Percentiles rank a stretch among this genome's conserved stretches.
Conservation (phyloP, 352 stramenopile species). For the Pythium rhizo-oryzae region DNA sequence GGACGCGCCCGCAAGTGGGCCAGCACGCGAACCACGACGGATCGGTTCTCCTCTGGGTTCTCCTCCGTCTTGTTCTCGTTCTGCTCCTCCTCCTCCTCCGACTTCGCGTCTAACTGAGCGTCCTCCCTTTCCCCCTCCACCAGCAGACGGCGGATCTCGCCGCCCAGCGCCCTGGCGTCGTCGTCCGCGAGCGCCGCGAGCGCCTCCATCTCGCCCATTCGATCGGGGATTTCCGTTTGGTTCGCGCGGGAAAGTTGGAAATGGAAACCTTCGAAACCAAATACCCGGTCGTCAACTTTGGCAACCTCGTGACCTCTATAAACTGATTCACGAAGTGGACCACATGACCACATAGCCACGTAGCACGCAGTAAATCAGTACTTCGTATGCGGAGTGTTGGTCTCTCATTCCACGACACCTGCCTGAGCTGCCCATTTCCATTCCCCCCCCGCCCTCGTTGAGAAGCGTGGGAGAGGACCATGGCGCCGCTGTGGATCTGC, state of each 20-base stretch:
- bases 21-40: conserved; percentile 12
- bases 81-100: background rate
- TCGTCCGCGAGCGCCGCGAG: conserved; percentile 14
- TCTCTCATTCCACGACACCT: background rate
- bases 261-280: background rate
- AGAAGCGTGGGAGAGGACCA: background rate
- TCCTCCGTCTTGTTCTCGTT: background rate
- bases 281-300: conserved; percentile 4
- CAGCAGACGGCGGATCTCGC: conserved; percentile 3
- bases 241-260: conserved; percentile 4
- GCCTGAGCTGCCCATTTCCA: background rate
- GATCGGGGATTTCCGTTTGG: background rate
- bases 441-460: background rate
- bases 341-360: conserved; percentile 7
- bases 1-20: conserved; percentile 13
- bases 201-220: conserved; percentile 1
- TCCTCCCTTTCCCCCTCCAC: background rate
- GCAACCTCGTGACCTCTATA: background rate
- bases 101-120: background rate
- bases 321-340: conserved; percentile 2
- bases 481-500: conserved; percentile 38
- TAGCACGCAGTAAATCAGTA: conserved; percentile 10
- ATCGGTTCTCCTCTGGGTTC: background rate
- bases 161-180: conserved; percentile 10
- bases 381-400: background rate